Percentiles rank a stretch among this genome's conserved stretches.
Evolutionary conservation across 306 rosid genomes (phyloP).

Genomic region (Medicago lupulina): DNA sequence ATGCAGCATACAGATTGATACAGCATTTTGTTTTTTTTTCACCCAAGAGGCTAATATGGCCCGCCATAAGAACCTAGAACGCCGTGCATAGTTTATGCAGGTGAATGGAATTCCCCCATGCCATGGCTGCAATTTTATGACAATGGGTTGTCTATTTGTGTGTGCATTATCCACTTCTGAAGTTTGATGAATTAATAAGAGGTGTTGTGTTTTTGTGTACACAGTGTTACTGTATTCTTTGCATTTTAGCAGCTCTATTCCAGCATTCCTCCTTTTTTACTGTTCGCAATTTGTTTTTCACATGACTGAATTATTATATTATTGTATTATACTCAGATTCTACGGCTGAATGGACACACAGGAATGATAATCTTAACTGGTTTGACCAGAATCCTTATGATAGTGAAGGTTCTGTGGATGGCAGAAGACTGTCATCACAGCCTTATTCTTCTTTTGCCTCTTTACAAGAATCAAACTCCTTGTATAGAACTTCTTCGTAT

Average conservation of each 20-base stretch:
- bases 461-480: slow-evolving; percentile 58
- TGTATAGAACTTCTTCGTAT: slow-evolving; percentile 87
- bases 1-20: not conserved
- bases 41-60: not conserved
- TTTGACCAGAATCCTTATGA: slow-evolving; percentile 51
- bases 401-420: slow-evolving; percentile 52
- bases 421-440: slow-evolving; percentile 64
- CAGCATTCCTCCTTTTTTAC: slow-evolving; percentile 18
- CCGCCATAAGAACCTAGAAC: not conserved
- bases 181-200: slow-evolving; percentile 31
- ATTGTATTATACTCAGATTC: slow-evolving; percentile 48
- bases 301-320: slow-evolving; percentile 29
- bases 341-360: slow-evolving; percentile 48
- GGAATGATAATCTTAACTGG: slow-evolving; percentile 51
- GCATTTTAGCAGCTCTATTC: not conserved
- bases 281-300: slow-evolving; percentile 6
- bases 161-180: slow-evolving; percentile 4
- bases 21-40: not conserved
- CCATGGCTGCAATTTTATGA: slow-evolving; percentile 2
- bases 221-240: slow-evolving; percentile 1
- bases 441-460: slow-evolving; percentile 57
- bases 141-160: not conserved
- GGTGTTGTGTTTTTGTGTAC: slow-evolving; percentile 2
- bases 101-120: not conserved
- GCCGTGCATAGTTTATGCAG: not conserved